Evolutionary conservation across 306 rosid species (phyloP).

Genomic region (Prunus mume): DNA sequence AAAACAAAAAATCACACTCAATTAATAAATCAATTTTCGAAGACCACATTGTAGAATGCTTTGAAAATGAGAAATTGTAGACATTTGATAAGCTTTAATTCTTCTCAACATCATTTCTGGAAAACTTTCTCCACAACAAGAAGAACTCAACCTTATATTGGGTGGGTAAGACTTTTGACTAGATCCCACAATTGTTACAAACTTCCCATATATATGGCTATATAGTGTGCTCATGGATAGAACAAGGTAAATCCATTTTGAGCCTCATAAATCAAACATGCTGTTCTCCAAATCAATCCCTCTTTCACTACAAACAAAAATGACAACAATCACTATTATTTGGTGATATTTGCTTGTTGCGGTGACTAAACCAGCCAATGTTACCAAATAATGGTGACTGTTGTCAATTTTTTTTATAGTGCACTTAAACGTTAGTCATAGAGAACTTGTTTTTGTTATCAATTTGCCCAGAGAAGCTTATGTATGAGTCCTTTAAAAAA

Average conservation of each 20-base stretch:
- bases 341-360: too few species aligned
- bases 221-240: background rate
- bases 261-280: too few species aligned
- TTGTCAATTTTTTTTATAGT: too few species aligned
- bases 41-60: background rate
- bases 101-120: too few species aligned
- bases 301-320: too few species aligned
- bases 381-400: too few species aligned
- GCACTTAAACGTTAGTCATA: slow-evolving; percentile 19
- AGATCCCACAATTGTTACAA: background rate
- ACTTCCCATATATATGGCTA: background rate
- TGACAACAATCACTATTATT: too few species aligned
- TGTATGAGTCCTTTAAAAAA: slow-evolving; percentile 28
- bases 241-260: background rate
- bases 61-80: background rate
- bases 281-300: too few species aligned
- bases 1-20: too few species aligned
- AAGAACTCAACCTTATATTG: background rate
- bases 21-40: background rate
- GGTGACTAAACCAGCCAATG: too few species aligned
- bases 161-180: background rate
- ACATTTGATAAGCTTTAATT: background rate
- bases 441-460: slow-evolving; percentile 26
- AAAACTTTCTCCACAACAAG: too few species aligned
- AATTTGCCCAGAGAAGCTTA: slow-evolving; percentile 27